Evolutionary conservation across 2,329 filamentous ascomycete genomes (phyloP).

Genomic region (Didymella exigua): DNA sequence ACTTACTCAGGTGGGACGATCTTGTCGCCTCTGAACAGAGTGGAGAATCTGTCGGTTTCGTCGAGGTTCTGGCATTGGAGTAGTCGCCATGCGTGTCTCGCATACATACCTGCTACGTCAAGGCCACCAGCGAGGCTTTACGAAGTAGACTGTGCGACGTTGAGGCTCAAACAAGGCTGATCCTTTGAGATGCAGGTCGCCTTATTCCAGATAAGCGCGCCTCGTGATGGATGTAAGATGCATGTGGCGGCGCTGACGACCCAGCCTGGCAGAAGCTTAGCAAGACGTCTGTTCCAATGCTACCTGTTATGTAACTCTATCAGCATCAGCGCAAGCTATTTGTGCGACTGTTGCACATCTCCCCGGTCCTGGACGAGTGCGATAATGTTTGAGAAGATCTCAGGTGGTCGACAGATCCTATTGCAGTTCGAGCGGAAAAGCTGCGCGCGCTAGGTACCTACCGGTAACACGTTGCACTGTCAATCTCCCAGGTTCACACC

Average conservation of each 20-base stretch:
- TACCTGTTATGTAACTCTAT: slow-evolving; percentile 3
- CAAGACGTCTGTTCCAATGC: not conserved
- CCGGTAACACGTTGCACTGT: not conserved
- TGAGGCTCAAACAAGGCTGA: slow-evolving; percentile 15
- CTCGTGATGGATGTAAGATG: not conserved
- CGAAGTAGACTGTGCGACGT: not conserved
- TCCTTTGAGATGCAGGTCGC: slow-evolving; percentile 2
- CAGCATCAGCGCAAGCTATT: not conserved
- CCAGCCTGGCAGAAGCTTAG: slow-evolving; percentile 4
- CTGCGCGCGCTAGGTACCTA: slow-evolving; percentile 5
- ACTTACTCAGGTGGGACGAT: not conserved
- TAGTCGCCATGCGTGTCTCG: not conserved
- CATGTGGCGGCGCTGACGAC: slow-evolving; percentile 7
- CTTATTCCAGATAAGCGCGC: slow-evolving; percentile 3
- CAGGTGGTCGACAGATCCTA: slow-evolving; percentile 5
- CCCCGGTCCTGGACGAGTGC: not conserved
- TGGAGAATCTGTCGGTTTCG: not conserved
- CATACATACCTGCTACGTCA: not conserved
- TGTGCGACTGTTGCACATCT: not conserved
- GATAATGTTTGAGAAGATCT: slow-evolving; percentile 1
- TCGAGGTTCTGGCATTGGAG: not conserved
- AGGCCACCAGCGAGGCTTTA: not conserved
- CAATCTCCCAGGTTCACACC: not conserved
- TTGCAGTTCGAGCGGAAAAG: not conserved
- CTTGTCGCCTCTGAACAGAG: too few relatives aligned